Base-by-base conservation (phyloP, 208 protist genomes). In the Acanthamoeba castellanii region DNA sequence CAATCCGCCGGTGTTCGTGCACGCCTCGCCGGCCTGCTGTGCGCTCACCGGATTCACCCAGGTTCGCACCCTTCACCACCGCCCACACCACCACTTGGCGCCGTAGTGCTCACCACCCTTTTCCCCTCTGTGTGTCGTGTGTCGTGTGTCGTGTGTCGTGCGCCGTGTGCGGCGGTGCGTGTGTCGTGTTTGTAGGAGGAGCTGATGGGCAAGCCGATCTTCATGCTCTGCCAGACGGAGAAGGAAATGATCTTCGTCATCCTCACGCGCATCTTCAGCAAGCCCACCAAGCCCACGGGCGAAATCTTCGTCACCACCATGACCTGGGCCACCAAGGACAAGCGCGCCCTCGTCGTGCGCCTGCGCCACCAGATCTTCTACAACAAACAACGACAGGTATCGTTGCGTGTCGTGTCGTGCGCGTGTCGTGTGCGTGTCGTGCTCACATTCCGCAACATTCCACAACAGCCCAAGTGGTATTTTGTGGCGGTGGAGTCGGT, bases 261-360 rank as follows among this genome's bases (percentile, higher is more conserved):
- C 52, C 78, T 87, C 78, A 87, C 78, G n/a, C 78, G 78, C 47
- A 61, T 87, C 47, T 87, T 87, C 78, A 87, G 47, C 78, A 87
- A 87, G 52, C 78, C 78, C n/a, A 42, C 42, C 50, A 30, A 30
- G 27, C 78, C 78, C 25, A 42, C 78, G n/a, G 78, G 78, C 52
- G 78, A 87, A 45, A 42, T 61, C 47, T 87, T 87, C 78, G 6
- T 34, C n/a, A 87, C 78, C 22, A 87, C 78, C 50, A 87, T 87
- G 78, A 87, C 78, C 50, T 87, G 78, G 78, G 42, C 78, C 78
- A 87, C 78, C 78, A 87, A 87, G 52, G 78, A 87, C 52, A 57
- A 37, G 16, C 78, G 78, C 45, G 78, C 50, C 25, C 16, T 87
- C 27, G 78, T 42, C 8, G 78, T 87, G 42, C 78, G 78, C 50